A percentile compares a stretch with the other conserved stretches of the same genome.
phyloP scores from a whole-genome alignment of 73 alveolate genomes.

The Paramecium tetraurelia region DNA sequence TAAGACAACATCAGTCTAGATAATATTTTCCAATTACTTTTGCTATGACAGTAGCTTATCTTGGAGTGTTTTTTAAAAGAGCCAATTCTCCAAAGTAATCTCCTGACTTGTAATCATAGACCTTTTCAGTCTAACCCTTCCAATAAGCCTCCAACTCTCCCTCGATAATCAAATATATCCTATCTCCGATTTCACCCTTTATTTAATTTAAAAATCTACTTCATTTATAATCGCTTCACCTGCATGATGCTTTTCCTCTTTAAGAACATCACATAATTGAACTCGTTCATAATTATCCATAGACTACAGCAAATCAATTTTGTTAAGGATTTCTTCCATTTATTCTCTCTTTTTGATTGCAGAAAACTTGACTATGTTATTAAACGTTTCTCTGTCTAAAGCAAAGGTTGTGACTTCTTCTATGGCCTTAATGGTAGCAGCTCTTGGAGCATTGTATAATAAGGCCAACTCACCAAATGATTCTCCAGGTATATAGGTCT shows the following conservation, averaged over 20 bases:
- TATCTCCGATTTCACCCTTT: conserved; percentile 75
- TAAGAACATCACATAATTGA: conserved; percentile 85
- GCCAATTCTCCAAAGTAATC: conserved; percentile 97
- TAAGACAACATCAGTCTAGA: conserved; percentile 63
- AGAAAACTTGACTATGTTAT: conserved; percentile 79
- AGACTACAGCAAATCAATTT: conserved; percentile 72
- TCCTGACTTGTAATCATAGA: conserved; percentile 80
- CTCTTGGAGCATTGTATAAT: conserved; percentile 80
- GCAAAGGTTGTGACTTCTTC: conserved; percentile 71
- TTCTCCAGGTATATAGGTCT: conserved; percentile 75
- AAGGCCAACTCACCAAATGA: conserved; percentile 85
- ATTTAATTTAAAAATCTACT: not conserved
- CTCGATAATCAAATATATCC: conserved; percentile 75
- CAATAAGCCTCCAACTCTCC: conserved; percentile 77
- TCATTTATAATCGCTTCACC: conserved; percentile 75
- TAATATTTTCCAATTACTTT: not conserved
- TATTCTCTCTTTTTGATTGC: conserved; percentile 88
- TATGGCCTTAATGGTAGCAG: conserved; percentile 78
- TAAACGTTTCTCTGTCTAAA: conserved; percentile 77
- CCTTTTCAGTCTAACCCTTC: conserved; percentile 73
- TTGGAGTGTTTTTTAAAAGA: conserved; percentile 85
- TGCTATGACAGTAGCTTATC: conserved; percentile 91
- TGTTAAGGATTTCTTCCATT: conserved; percentile 77
- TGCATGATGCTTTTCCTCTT: conserved; percentile 63
- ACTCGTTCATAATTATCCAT: conserved; percentile 88